Evolutionary conservation across 352 stramenopile genomes (phyloP), one percentile per base, ranked within the genome.

Genomic region (Globisporangium nagaii): DNA sequence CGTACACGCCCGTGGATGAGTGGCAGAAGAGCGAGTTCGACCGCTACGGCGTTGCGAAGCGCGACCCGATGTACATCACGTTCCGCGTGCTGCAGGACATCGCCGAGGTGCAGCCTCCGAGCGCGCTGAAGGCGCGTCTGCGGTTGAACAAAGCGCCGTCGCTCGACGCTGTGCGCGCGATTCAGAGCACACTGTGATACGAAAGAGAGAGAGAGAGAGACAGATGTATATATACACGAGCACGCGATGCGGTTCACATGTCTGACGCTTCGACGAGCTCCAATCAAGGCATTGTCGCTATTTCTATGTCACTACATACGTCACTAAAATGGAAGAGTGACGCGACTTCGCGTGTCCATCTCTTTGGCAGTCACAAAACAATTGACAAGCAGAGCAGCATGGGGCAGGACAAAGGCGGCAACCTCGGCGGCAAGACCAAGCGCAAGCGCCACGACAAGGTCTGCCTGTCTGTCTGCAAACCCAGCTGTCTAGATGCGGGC

Each of bases 11-110:
- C 13, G 58, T 83, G 20, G 68, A 83, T 49, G 67, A 58, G 8
- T 83, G 71, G 65, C 72, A 83, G 51, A 39, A 54, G 13, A 20
- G 40, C 6, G 60, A 83, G 51, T 83, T 83, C 48, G 57, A 63
- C 12, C 15, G 19, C 10, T 68, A 83, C 53, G 53, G 60, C 27
- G 52, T 83, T 2, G 28, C 40, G 7, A 62, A 63, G 48, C 72
- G 72, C 13, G 72, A 83, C 44, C 70, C 72, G 5, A 83, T 83
- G 72, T 83, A 72, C 56, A 76, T 79, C 34, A 76, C 60, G 39
- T 71, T 76, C 66, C 64, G 48, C 19, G 67, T 78, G 53, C 58
- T 83, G 20, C 53, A 66, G 41, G 59, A 78, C 20, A 66, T 83
- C 34, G 65, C 58, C 2, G 49, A 53, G 22, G 68, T 73, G 32